These are phyloP conservation scores for Hortaea werneckii DNA, from an alignment of 2,329 filamentous ascomycete species.

Conservation along the genomic window DNA sequence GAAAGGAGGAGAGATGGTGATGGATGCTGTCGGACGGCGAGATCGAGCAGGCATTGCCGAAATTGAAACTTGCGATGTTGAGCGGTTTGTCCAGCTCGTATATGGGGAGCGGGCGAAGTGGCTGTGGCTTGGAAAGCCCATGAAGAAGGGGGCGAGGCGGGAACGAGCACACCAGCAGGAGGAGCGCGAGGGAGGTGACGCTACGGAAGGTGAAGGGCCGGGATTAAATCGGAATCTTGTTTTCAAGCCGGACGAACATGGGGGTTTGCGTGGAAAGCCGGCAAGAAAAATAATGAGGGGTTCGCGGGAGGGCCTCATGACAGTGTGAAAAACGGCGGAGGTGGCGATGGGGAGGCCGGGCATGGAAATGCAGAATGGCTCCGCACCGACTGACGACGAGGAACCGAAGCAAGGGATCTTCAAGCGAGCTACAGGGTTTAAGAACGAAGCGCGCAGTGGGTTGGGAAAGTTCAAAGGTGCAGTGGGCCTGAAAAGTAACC, in stretches of 20 bases:
- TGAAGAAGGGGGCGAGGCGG: constrained; percentile 40
- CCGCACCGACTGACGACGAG: constrained; percentile 23
- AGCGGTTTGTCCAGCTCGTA: constrained; percentile 66
- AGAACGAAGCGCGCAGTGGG: constrained; percentile 71
- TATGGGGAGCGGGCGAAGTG: constrained; percentile 80
- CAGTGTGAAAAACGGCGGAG: background rate
- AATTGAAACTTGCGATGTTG: constrained; percentile 83
- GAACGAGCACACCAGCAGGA: constrained; percentile 1
- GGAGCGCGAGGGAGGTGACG: background rate
- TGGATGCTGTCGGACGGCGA: constrained; percentile 77
- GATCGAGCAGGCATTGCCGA: constrained; percentile 87
- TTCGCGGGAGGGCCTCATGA: no score
- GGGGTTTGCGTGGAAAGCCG: constrained; percentile 37
- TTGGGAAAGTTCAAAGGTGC: constrained; percentile 79
- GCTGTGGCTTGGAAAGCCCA: constrained; percentile 87
- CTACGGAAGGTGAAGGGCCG: constrained; percentile 3
- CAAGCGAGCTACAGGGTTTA: constrained; percentile 68
- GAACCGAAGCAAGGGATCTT: constrained; percentile 44
- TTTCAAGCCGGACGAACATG: constrained; percentile 49
- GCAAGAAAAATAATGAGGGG: constrained; percentile 45
- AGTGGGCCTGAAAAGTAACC: constrained; percentile 48
- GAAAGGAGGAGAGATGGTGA: constrained; percentile 86
- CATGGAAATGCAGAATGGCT: background rate
- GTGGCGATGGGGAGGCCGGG: background rate
- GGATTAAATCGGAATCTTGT: constrained; percentile 29